These are phyloP conservation scores for Blastocrithidia nonstop DNA, from an alignment of 208 protist species.

Conservation along the genomic window DNA sequence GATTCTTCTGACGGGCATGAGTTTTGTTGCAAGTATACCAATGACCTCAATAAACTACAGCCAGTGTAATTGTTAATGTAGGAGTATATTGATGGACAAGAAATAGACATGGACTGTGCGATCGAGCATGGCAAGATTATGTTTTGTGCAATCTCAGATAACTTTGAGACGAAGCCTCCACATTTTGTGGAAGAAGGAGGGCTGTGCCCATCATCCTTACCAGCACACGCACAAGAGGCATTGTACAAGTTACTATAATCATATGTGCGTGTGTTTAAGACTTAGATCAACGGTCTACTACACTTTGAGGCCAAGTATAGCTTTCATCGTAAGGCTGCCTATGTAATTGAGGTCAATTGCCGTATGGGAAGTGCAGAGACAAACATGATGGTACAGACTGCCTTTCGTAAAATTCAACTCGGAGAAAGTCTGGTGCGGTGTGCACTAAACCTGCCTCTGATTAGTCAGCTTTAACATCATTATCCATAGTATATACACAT, in stretches of 20 bases:
- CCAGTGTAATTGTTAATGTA: slow-evolving; percentile 30
- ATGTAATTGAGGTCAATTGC: slow-evolving; percentile 75
- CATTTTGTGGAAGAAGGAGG: slow-evolving; percentile 65
- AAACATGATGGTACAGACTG: slow-evolving; percentile 30
- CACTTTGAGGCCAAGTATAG: slow-evolving; percentile 83
- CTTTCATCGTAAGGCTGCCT: slow-evolving; percentile 11
- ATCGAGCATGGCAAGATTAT: slow-evolving; percentile 37
- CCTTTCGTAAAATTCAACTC: slow-evolving; percentile 38
- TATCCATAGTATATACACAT: slow-evolving; percentile 11
- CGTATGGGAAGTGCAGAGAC: slow-evolving; percentile 75
- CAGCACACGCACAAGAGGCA: slow-evolving; percentile 8
- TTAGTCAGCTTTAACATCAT: slow-evolving; percentile 13
- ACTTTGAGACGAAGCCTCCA: slow-evolving; percentile 33
- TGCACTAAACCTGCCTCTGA: slow-evolving; percentile 26
- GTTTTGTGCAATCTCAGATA: slow-evolving; percentile 65
- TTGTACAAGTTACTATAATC: slow-evolving; percentile 27
- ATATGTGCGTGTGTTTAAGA: slow-evolving; percentile 17
- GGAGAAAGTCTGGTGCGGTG: slow-evolving; percentile 54
- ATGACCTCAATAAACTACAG: too few relatives aligned
- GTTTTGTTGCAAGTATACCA: too few relatives aligned
- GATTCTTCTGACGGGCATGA: too few relatives aligned
- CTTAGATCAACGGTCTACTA: slow-evolving; percentile 34
- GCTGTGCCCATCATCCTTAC: slow-evolving; percentile 23
- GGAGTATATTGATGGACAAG: slow-evolving; percentile 63
- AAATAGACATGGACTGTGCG: slow-evolving; percentile 70